These are phyloP conservation scores for Penicillium salamii DNA, from an alignment of 495 filamentous ascomycete genomes.

Conservation along the genomic window DNA sequence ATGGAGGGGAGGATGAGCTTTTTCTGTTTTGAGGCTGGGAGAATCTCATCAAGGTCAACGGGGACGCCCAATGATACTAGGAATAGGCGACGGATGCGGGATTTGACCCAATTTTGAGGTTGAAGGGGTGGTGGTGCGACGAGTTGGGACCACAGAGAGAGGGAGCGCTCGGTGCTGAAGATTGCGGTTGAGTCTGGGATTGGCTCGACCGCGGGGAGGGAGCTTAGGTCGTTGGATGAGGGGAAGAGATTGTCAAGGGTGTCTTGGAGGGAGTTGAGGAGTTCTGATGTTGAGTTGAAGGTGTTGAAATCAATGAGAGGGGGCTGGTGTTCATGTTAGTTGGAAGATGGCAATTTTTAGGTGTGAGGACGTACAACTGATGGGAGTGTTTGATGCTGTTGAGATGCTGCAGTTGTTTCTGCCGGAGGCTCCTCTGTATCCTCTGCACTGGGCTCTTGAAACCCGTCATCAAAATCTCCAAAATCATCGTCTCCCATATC, in stretches of 20 bases:
- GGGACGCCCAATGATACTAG: slow-evolving; percentile 94
- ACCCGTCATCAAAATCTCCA: slow-evolving; percentile 87
- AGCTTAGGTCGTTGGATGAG: slow-evolving; percentile 37
- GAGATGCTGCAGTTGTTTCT: slow-evolving; percentile 22
- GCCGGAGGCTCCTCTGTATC: slow-evolving; percentile 32
- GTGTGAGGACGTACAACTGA: slow-evolving; percentile 47
- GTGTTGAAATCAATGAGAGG: slow-evolving; percentile 72
- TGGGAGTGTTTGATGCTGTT: slow-evolving; percentile 41
- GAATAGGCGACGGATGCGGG: slow-evolving; percentile 92
- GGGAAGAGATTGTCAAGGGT: slow-evolving; percentile 58
- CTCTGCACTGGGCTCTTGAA: slow-evolving; percentile 61
- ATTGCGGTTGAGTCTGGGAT: slow-evolving; percentile 45
- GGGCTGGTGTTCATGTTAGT: slow-evolving; percentile 39
- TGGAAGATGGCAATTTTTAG: background rate
- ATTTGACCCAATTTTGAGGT: slow-evolving; percentile 97
- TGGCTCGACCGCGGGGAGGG: slow-evolving; percentile 42
- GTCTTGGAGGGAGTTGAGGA: slow-evolving; percentile 41
- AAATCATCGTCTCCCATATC: slow-evolving; percentile 68
- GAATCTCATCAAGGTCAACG: slow-evolving; percentile 94
- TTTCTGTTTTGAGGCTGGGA: slow-evolving; percentile 95
- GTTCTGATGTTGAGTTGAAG: slow-evolving; percentile 50
- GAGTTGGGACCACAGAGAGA: slow-evolving; percentile 94
- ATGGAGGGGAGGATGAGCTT: slow-evolving; percentile 91
- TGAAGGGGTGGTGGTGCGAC: slow-evolving; percentile 91
- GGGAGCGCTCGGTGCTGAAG: slow-evolving; percentile 61